Percentiles rank a stretch among this genome's conserved stretches.
Conservation (phyloP, 371 early-diverging fungal genomes). For the Apophysomyces variabilis region DNA sequence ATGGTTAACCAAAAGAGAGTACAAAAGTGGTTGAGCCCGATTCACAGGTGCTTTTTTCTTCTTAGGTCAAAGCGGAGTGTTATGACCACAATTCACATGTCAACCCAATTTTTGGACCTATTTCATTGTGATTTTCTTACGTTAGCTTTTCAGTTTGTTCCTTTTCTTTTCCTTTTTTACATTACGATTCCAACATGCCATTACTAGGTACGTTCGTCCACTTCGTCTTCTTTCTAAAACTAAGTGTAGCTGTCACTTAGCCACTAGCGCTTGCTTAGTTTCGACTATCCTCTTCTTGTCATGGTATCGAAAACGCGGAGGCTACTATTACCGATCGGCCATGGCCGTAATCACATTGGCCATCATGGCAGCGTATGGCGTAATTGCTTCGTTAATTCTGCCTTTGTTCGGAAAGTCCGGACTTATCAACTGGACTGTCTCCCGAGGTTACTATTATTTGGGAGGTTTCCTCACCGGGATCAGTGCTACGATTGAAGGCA, state of each 20-base stretch:
- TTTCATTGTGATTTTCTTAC: background rate
- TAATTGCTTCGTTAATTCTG: constrained; percentile 48
- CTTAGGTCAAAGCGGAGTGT: background rate
- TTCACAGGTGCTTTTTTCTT: background rate
- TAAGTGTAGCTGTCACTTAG: background rate
- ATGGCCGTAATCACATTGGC: constrained; percentile 30
- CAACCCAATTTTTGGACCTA: constrained; percentile 5
- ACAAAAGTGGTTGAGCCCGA: no score
- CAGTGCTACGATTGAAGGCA: constrained; percentile 61
- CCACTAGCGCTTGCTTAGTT: background rate
- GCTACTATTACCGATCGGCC: constrained; percentile 37
- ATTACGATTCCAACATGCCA: background rate
- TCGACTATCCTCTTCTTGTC: background rate
- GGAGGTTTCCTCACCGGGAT: constrained; percentile 61
- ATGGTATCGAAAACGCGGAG: constrained; percentile 34
- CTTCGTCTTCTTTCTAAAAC: background rate
- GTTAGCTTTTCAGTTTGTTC: background rate
- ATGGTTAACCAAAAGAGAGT: no score
- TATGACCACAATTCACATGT: constrained; percentile 5
- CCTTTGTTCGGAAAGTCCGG: constrained; percentile 51
- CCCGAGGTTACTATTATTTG: constrained; percentile 56
- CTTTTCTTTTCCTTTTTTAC: background rate
- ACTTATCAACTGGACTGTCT: constrained; percentile 66
- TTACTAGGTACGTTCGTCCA: background rate
- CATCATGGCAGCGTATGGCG: constrained; percentile 47